A percentile compares a stretch with the other conserved stretches of the same genome.
Conservation (phyloP, 805 yeast species). For the Soucietia sequanensis region DNA sequence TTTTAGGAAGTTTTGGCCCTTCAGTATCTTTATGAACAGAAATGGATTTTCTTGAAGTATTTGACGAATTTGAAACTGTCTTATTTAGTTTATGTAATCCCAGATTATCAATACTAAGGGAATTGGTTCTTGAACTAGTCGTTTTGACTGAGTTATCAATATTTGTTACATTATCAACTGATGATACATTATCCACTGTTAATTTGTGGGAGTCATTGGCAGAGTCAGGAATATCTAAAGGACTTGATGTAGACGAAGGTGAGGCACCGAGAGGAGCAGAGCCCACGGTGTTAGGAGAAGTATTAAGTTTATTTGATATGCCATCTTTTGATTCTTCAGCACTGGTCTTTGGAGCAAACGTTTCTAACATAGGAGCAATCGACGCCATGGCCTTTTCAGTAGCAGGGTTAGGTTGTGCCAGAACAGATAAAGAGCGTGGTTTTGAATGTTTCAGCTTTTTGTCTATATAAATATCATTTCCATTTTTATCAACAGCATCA, state of each 20-base stretch:
- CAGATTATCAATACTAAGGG: slow-evolving; percentile 7
- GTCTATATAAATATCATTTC: not conserved
- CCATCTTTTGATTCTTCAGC: slow-evolving; percentile 28
- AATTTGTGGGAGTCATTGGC: slow-evolving; percentile 9
- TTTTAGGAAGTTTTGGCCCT: slow-evolving; percentile 57
- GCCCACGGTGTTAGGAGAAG: slow-evolving; percentile 8
- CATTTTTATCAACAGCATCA: not conserved
- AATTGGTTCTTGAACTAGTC: slow-evolving; percentile 12
- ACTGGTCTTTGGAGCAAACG: slow-evolving; percentile 66
- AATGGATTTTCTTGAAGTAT: slow-evolving; percentile 28
- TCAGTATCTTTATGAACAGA: slow-evolving; percentile 37
- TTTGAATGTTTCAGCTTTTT: too few relatives aligned
- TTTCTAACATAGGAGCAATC: slow-evolving; percentile 74
- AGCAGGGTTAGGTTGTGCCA: too few relatives aligned
- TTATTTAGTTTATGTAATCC: slow-evolving; percentile 25
- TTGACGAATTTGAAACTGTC: slow-evolving; percentile 35
- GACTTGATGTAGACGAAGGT: slow-evolving; percentile 5
- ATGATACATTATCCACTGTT: slow-evolving; percentile 14
- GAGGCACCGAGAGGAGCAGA: not conserved
- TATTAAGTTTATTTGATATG: slow-evolving; percentile 10
- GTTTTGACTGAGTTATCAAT: not conserved
- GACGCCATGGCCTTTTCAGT: slow-evolving; percentile 68
- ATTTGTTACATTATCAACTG: slow-evolving; percentile 2
- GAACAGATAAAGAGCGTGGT: too few relatives aligned
- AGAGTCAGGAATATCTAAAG: not conserved